These are phyloP conservation scores for Debaryomyces sp. DNA, from an alignment of 1,139 yeast species.

Conservation along the genomic window DNA sequence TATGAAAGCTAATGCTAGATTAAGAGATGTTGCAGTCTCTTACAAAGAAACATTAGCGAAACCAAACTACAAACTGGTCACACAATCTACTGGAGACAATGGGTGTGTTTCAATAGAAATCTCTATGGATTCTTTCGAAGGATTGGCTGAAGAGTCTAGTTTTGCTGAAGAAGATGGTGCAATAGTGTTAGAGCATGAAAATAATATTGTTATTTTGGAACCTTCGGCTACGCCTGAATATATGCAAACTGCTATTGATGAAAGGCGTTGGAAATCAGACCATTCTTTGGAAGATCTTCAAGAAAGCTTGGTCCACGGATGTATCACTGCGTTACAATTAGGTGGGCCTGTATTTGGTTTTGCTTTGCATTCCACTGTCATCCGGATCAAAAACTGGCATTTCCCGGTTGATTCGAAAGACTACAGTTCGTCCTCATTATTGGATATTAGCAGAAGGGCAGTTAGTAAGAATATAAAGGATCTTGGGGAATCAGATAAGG, in stretches of 20 bases:
- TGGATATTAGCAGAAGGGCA: constrained; percentile 35
- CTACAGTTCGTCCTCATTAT: constrained; percentile 24
- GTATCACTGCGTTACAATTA: constrained; percentile 71
- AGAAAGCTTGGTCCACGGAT: constrained; percentile 58
- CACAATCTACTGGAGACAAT: constrained; percentile 17
- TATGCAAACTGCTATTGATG: constrained; percentile 30
- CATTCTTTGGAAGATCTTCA: constrained; percentile 51
- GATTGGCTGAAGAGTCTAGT: constrained; percentile 35
- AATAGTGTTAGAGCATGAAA: constrained; percentile 34
- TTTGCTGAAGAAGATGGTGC: constrained; percentile 46
- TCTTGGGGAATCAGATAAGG: constrained; percentile 22
- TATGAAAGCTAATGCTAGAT: constrained; percentile 76
- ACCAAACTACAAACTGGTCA: constrained; percentile 15
- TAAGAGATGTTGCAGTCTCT: constrained; percentile 85
- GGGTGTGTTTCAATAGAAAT: constrained; percentile 34
- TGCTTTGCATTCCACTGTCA: constrained; percentile 64
- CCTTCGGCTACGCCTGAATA: constrained; percentile 30
- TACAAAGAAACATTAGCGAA: constrained; percentile 71
- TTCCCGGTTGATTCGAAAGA: constrained; percentile 57
- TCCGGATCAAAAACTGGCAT: constrained; percentile 53
- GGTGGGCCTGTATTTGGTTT: constrained; percentile 73
- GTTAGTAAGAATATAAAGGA: constrained; percentile 35
- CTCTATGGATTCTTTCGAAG: constrained; percentile 56
- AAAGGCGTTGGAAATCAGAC: constrained; percentile 55
- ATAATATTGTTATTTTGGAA: constrained; percentile 39